Base-by-base conservation (phyloP, 768 basidiomycete genomes). In the Suillus americanus region DNA sequence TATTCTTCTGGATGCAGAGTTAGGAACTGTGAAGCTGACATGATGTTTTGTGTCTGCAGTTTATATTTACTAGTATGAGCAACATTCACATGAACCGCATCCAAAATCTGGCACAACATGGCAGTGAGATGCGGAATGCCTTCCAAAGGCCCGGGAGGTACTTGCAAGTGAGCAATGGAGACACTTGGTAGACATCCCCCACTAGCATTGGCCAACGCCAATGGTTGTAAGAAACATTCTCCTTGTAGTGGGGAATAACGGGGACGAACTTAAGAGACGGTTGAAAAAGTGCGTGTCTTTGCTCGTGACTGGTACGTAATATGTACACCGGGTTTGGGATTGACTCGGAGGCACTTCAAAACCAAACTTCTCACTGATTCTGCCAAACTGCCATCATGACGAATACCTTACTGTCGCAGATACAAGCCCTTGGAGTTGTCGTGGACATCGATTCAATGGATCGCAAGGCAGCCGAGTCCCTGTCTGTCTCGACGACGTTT, bases 41-140 rank as follows among this genome's bases (percentile, higher is more conserved):
- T 85, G 85, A 85, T 18, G 80, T 89, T 13, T 78, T 95, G 87
- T n/a, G 91, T 60, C 74, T 95, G 16, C 89, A 85, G 70, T 88
- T 91, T 72, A 83, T 99, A 46, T 97, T 89, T 74, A 43, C 43
- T 45, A n/a, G n/a, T n/a, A 81, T 97, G 65, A 94, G 92, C 66
- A 96, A 99, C 73, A 84, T 91, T 68, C 97, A 97, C 71, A 95
- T 85, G 1, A 96, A 97, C 72, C 96, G 97, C 72, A 83, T 90
- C 18, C 51, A 20, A 18, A 16, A 96, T 8, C 74, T 96, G 43
- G 82, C 88, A 0, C 65, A 78, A 97, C 9, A 79, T 97, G 20
- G 79, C 85, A 1, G 85, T 88, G 78, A 83, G 97, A 61, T 83
- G 4, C 28, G 18, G 18, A 20, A 33, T 53, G 18, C 51, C 5